Percentiles rank a stretch among this genome's conserved stretches.
Conservation (phyloP, 2,329 filamentous ascomycete species). For the Penicillium griseofulvum region DNA sequence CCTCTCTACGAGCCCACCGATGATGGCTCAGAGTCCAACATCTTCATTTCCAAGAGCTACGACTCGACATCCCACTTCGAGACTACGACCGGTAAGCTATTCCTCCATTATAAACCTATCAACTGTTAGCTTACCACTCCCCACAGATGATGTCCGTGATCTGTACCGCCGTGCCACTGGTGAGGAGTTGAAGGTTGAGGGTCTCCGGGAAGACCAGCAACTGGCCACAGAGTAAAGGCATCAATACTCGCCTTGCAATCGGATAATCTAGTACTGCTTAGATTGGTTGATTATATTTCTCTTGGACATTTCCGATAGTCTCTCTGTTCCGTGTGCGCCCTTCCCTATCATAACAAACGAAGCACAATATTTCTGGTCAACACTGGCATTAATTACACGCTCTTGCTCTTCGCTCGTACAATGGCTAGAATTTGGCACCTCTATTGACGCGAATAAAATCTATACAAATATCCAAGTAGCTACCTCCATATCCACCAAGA, state of each 20-base stretch:
- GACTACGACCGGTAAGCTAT: slow-evolving; percentile 64
- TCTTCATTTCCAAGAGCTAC: slow-evolving; percentile 98
- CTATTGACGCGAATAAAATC: slow-evolving; percentile 3
- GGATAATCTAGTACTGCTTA: slow-evolving; percentile 30
- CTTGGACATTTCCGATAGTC: slow-evolving; percentile 26
- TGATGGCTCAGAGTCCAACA: slow-evolving; percentile 78
- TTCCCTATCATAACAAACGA: slow-evolving; percentile 12
- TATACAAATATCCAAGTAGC: slow-evolving; percentile 4
- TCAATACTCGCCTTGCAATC: slow-evolving; percentile 9
- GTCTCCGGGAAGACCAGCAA: slow-evolving; percentile 68
- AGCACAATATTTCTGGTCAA: slow-evolving; percentile 17
- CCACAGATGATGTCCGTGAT: slow-evolving; percentile 85
- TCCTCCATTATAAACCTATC: neutral
- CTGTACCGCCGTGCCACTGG: slow-evolving; percentile 83
- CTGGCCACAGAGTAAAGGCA: slow-evolving; percentile 38
- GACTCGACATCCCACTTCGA: slow-evolving; percentile 98
- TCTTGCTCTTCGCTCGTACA: neutral
- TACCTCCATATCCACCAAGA: neutral
- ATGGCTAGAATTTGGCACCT: neutral
- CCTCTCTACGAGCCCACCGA: slow-evolving; percentile 90
- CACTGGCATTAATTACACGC: neutral
- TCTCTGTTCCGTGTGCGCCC: slow-evolving; percentile 14
- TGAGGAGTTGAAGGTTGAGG: slow-evolving; percentile 83
- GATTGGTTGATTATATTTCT: slow-evolving; percentile 31
- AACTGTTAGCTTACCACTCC: slow-evolving; percentile 3